Base-by-base conservation (phyloP, 306 rosid genomes). In the Prunus mume region DNA sequence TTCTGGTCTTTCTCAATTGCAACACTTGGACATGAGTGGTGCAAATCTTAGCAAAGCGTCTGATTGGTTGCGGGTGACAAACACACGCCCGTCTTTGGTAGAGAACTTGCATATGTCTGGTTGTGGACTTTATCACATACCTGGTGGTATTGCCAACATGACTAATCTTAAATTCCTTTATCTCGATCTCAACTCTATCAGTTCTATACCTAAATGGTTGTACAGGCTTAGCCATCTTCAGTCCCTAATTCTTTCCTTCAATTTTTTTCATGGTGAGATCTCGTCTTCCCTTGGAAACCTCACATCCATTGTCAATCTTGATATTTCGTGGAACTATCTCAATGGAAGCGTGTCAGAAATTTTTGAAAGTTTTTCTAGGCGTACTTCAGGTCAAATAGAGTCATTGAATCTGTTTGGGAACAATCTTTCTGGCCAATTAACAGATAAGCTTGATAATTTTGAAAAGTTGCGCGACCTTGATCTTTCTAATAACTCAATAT, bases 181-280 rank as follows among this genome's bases (percentile, higher is more conserved):
- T 15, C 54, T 79, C 2, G 0, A 0, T n/a, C n/a, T n/a, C 0
- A 87, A 87, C 50, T 0, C 0, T 22, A 25, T 84, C 55, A 56
- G 45, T 4, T 74, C 85, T 25, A 24, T 70, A 57, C 81, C 85
- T 6, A 38, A 18, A 27, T 71, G 63, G 54, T 11, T 70, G 22
- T 70, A 30, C 52, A 11, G 22, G 0, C 17, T 49, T 2, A 1
- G 8, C 8, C 12, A 20, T 15, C 71, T 78, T 12, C 15, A 56
- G 9, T 13, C 62, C 51, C 47, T 0, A 0, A 15, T 38, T 38
- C 43, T 38, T 38, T 38, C 43, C 2, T 0, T 0, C 0, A 34
- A 34, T 34, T 6, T 0, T 1, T 34, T 34, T 34, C 41, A 34
- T 34, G 41, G 41, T 6, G 41, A 34, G 9, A 34, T 34, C 9